phyloP scores from a whole-genome alignment of 768 basidiomycete species.

The Serpula lacrymans region DNA sequence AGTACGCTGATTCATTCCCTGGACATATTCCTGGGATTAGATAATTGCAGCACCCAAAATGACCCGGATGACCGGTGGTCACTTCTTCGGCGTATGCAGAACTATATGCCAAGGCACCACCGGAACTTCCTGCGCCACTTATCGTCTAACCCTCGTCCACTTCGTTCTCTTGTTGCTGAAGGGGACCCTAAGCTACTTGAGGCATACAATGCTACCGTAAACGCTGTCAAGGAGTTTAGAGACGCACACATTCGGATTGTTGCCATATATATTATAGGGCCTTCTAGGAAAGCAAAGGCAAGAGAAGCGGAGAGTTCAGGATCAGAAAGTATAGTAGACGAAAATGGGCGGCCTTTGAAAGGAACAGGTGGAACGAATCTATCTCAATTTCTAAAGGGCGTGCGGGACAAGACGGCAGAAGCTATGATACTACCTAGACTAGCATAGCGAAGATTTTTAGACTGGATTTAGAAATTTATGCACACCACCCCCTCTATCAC shows the following conservation, averaged over 20 bases:
- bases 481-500: no score
- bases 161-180: constrained; percentile 50
- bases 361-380: constrained; percentile 83
- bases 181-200: constrained; percentile 33
- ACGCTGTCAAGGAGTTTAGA: constrained; percentile 66
- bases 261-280: constrained; percentile 71
- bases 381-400: constrained; percentile 70
- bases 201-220: constrained; percentile 65
- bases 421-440: constrained; percentile 31
- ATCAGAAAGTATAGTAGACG: constrained; percentile 11
- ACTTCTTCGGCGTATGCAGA: constrained; percentile 71
- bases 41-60: constrained; percentile 34
- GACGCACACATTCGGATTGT: constrained; percentile 78
- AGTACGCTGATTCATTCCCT: constrained; percentile 73
- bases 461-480: no score
- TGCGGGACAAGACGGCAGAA: constrained; percentile 62
- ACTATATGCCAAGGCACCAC: constrained; percentile 82
- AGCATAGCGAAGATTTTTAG: no score
- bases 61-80: constrained; percentile 21
- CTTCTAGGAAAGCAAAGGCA: constrained; percentile 41
- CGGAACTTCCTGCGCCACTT: constrained; percentile 75
- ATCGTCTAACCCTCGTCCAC: constrained; percentile 50
- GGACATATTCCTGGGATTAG: constrained; percentile 70
- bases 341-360: constrained; percentile 38
- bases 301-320: constrained; percentile 9